Percentiles rank a stretch among this genome's conserved stretches.
These are phyloP conservation scores for Myxozyma sirexii DNA, from an alignment of 805 yeast species.

Conservation along the genomic window DNA sequence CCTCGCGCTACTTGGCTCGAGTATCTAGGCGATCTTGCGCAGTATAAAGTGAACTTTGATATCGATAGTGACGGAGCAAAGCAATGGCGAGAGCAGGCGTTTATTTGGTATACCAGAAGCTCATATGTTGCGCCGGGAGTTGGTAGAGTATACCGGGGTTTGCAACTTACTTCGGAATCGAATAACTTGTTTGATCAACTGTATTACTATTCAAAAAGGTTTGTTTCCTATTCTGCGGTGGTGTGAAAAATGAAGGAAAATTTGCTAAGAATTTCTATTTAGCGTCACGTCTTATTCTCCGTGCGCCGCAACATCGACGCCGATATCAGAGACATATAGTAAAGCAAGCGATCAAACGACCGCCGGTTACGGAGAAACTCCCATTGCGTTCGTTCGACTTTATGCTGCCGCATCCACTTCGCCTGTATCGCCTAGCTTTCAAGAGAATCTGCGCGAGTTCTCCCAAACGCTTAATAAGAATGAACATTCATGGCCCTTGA, in stretches of 20 bases:
- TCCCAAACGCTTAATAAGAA: no score
- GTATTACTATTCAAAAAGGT: conserved; percentile 29
- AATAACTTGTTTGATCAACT: conserved; percentile 23
- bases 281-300: conserved; percentile 14
- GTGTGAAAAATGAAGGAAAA: not conserved
- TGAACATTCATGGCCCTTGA: no score
- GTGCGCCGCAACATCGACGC: no score
- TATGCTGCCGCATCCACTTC: no score
- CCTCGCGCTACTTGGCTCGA: conserved; percentile 26
- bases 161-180: conserved; percentile 17
- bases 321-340: no score
- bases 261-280: not conserved
- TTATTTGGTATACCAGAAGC: conserved; percentile 27
- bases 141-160: conserved; percentile 29
- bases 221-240: no score
- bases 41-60: conserved; percentile 22
- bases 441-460: conserved; percentile 7
- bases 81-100: conserved; percentile 23
- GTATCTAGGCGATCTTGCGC: conserved; percentile 27
- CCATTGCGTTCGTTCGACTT: no score
- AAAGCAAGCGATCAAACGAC: no score
- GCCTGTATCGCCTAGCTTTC: no score
- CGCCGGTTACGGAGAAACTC: no score
- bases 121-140: conserved; percentile 18
- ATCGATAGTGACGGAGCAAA: not conserved